These are phyloP conservation scores for Fusarium sp. DNA, from an alignment of 2,329 filamentous ascomycete genomes.

Conservation along the genomic window DNA sequence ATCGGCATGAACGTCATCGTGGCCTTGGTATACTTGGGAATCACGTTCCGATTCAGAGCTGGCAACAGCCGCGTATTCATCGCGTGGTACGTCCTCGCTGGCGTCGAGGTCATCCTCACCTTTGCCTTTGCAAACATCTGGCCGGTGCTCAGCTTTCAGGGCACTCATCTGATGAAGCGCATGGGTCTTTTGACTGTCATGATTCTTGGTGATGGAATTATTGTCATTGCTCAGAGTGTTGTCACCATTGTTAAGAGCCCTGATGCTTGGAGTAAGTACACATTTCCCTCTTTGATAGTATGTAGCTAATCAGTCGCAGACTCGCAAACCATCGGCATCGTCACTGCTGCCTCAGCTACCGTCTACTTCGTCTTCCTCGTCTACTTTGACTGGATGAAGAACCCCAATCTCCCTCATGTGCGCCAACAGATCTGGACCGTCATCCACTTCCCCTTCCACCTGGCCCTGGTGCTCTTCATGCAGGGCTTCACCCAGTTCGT, in stretches of 20 bases:
- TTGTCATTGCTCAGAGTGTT: slow-evolving; percentile 66
- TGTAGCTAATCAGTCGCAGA: slow-evolving; percentile 44
- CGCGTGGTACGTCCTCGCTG: slow-evolving; percentile 66
- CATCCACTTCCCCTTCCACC: slow-evolving; percentile 73
- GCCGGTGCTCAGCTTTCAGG: slow-evolving; percentile 69
- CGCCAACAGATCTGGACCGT: slow-evolving; percentile 70
- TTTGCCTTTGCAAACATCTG: slow-evolving; percentile 66
- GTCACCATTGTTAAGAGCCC: slow-evolving; percentile 60
- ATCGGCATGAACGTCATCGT: slow-evolving; percentile 51
- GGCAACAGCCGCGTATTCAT: slow-evolving; percentile 52
- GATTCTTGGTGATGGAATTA: slow-evolving; percentile 74
- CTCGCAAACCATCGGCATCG: slow-evolving; percentile 53
- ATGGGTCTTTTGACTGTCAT: slow-evolving; percentile 74
- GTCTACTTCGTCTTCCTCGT: slow-evolving; percentile 60
- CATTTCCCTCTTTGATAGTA: fast-evolving
- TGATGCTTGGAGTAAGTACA: slow-evolving; percentile 53
- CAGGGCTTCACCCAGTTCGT: slow-evolving; percentile 71
- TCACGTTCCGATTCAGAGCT: slow-evolving; percentile 54
- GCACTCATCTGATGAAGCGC: slow-evolving; percentile 72
- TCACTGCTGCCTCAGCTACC: slow-evolving; percentile 54
- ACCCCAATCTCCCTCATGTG: slow-evolving; percentile 66
- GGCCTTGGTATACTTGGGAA: slow-evolving; percentile 55
- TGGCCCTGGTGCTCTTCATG: slow-evolving; percentile 72
- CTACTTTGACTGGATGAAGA: slow-evolving; percentile 74
- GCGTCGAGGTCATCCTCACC: slow-evolving; percentile 63